phyloP scores from a whole-genome alignment of 371 early-diverging fungal species.

The Syncephalastrum contaminatum region DNA sequence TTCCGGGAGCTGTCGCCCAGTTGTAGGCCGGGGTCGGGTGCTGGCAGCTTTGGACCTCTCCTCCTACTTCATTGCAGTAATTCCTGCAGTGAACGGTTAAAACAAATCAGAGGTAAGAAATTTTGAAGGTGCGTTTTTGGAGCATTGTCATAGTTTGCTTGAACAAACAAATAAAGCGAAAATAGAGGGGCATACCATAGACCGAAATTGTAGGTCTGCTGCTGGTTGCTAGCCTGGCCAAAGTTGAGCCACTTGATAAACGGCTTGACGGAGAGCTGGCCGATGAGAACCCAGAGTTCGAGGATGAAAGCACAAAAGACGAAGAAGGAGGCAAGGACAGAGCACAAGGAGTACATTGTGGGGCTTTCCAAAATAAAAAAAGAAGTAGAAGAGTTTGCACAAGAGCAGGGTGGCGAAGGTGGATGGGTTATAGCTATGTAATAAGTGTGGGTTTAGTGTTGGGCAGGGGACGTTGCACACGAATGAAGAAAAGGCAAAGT shows the following conservation, averaged over 20 bases:
- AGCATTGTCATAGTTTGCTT: background rate
- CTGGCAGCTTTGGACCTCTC: slow-evolving; percentile 3
- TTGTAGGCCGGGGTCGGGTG: slow-evolving; percentile 26
- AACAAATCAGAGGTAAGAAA: background rate
- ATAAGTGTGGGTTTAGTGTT: background rate
- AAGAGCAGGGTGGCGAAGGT: background rate
- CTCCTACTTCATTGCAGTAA: slow-evolving; percentile 7
- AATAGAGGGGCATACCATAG: slow-evolving; percentile 23
- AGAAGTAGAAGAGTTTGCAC: background rate
- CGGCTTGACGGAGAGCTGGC: slow-evolving; percentile 22
- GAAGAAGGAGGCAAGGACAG: slow-evolving; percentile 22
- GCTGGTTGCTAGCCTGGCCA: slow-evolving; percentile 19
- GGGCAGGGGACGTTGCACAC: background rate
- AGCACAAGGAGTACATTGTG: background rate
- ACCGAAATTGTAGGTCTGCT: slow-evolving; percentile 19
- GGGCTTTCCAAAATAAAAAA: background rate
- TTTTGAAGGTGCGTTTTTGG: background rate
- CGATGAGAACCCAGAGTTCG: slow-evolving; percentile 32
- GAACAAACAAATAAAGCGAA: no score
- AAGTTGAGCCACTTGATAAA: slow-evolving; percentile 24
- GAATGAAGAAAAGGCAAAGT: slow-evolving; percentile 3
- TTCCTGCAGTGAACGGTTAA: slow-evolving; percentile 7
- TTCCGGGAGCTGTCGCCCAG: slow-evolving; percentile 30
- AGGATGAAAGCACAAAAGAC: slow-evolving; percentile 26
- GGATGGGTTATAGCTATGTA: background rate